These are phyloP conservation scores for Claviceps cyperi DNA, from an alignment of 2,329 filamentous ascomycete genomes.

Conservation along the genomic window DNA sequence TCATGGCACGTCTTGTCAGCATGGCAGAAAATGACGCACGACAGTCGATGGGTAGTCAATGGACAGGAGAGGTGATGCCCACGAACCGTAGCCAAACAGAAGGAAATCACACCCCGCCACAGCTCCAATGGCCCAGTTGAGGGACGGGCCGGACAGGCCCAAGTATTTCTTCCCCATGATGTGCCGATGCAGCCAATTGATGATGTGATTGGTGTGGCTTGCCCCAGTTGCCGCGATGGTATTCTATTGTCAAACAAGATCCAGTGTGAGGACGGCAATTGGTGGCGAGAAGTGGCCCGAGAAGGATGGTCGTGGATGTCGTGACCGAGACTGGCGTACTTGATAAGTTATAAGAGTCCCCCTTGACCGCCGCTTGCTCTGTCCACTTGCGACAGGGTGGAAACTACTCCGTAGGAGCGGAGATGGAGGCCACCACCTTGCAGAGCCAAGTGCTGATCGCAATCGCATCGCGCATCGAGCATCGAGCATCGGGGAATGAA, in stretches of 20 bases:
- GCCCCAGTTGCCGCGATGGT: neutral
- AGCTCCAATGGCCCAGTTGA: constrained; percentile 56
- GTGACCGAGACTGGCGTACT: no score
- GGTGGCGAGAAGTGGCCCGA: no score
- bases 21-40: neutral
- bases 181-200: neutral
- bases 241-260: no score
- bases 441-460: neutral
- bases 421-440: neutral
- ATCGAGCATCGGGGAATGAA: neutral
- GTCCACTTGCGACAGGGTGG: neutral
- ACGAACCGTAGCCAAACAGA: constrained; percentile 40
- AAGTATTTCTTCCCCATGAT: constrained; percentile 34
- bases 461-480: neutral
- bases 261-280: no score
- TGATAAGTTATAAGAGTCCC: no score
- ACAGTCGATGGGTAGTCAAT: neutral
- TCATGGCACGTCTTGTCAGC: neutral
- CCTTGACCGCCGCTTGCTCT: no score
- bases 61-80: neutral
- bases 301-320: no score
- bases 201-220: neutral
- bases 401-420: neutral
- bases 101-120: constrained; percentile 61
- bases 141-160: constrained; percentile 48